Evolutionary conservation across 1,284 basidiomycete species (phyloP).

Genomic region (Ceratobasidium sp.): DNA sequence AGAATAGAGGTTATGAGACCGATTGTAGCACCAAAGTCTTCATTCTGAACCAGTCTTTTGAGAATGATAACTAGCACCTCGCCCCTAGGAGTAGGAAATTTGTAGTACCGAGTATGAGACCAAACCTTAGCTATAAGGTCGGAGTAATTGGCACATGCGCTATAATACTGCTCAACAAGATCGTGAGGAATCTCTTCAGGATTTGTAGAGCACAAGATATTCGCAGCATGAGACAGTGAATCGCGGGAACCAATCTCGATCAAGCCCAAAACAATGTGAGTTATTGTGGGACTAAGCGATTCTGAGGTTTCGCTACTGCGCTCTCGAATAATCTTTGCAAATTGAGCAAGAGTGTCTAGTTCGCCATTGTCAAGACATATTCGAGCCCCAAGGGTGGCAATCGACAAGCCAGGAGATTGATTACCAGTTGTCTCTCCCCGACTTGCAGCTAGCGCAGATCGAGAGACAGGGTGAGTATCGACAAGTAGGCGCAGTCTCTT

Average conservation of each 20-base stretch:
- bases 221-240: slow-evolving; percentile 3
- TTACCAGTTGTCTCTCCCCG: not conserved
- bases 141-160: not conserved
- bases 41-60: not conserved
- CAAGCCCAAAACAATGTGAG: not conserved
- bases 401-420: not conserved
- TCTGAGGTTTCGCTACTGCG: not conserved
- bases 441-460: not conserved
- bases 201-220: not conserved
- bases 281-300: not conserved
- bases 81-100: not conserved
- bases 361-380: not conserved
- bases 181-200: not conserved
- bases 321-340: not conserved
- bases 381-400: slow-evolving; percentile 17
- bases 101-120: not conserved
- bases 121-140: slow-evolving; percentile 9
- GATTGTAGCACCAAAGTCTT: not conserved
- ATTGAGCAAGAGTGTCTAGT: not conserved
- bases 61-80: not conserved
- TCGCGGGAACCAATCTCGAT: slow-evolving; percentile 9
- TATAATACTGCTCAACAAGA: not conserved
- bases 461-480: not conserved
- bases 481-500: not conserved
- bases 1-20: not conserved